Evolutionary conservation across 2,329 filamentous ascomycete genomes (phyloP), one percentile per base, ranked within the genome.

Genomic region (Tolypocladium paradoxum): DNA sequence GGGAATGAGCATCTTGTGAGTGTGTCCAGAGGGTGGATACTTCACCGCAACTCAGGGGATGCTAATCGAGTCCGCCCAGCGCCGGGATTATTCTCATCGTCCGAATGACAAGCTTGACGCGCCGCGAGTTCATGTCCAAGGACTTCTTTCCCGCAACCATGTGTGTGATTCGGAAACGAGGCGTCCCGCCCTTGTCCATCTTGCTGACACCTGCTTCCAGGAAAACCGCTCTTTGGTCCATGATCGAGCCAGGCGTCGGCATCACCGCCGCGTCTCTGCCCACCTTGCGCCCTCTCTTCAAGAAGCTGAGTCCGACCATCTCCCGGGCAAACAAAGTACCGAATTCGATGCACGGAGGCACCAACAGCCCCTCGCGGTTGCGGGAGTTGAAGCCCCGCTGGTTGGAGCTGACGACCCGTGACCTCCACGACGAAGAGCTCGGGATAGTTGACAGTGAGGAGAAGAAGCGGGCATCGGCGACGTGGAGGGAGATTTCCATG

Each of bases 1-100:
- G 37, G 53, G 53, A n/a, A 38, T 54, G 50, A 52, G 53, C 22
- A 24, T 54, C 6, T n/a, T 54, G 53, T 54, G 38, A 50, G 53
- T 34, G 12, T 16, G 29, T 2, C 6, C 14, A 24, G 35, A 12
- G 2, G n/a, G n/a, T n/a, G n/a, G 2, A 29, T 5, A 35, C 34
- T 14, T 38, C 7, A 7, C 6, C 18, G 9, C 24, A 45, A 24
- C 18, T 47, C 27, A 31, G 8, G 9, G 27, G 5, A 14, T 33
- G 43, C 43, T 47, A 9, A 47, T 47, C 29, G n/a, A 33, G 16
- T 20, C 36, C 37, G 27, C n/a, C 33, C 48, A 54, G 53, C 35
- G 53, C 50, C 24, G 48, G 50, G 16, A 40, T 37, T 29, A 51
- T 48, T 29, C 4, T 52, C 31, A 24, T 54, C 34, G 50, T 52